These are phyloP conservation scores for Manihot esculenta DNA, from an alignment of 441 rosid genomes.

Conservation along the genomic window DNA sequence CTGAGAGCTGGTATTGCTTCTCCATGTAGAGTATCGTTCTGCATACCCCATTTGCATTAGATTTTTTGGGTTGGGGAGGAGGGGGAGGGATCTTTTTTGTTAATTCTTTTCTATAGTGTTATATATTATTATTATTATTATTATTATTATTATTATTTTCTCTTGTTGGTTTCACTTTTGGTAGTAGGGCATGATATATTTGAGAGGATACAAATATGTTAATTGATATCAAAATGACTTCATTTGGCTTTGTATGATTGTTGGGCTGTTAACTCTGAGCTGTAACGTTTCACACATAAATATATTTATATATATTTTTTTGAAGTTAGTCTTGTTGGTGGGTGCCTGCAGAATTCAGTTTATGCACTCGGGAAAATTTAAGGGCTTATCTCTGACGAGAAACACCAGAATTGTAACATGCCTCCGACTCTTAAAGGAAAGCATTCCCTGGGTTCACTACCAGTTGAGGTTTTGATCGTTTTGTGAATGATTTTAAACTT, in stretches of 20 bases:
- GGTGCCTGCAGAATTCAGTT: not conserved
- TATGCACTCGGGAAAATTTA: too few species aligned
- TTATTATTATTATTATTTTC: too few species aligned
- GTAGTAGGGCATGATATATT: constrained; percentile 21
- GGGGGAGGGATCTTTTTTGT: constrained; percentile 24
- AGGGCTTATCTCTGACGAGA: too few species aligned
- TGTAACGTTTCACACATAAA: constrained; percentile 26
- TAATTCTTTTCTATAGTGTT: constrained; percentile 31
- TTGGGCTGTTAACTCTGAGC: constrained; percentile 26
- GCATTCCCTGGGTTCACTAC: too few species aligned
- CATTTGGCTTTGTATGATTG: constrained; percentile 30
- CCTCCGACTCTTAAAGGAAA: too few species aligned
- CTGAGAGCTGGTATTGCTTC: constrained; percentile 22
- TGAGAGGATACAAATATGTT: constrained; percentile 26
- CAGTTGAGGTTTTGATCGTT: too few species aligned
- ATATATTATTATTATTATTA: constrained; percentile 4
- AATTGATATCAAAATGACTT: constrained; percentile 17
- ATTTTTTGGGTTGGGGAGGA: constrained; percentile 5
- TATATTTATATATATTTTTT: not conserved
- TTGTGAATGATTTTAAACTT: too few species aligned
- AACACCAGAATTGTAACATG: too few species aligned
- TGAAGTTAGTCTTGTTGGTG: not conserved
- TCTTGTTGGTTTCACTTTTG: constrained; percentile 16
- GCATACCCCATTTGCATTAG: constrained; percentile 18
- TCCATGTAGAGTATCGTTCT: constrained; percentile 29